Conservation (phyloP, 2,329 filamentous ascomycete species). For the Fusarium sp. region DNA sequence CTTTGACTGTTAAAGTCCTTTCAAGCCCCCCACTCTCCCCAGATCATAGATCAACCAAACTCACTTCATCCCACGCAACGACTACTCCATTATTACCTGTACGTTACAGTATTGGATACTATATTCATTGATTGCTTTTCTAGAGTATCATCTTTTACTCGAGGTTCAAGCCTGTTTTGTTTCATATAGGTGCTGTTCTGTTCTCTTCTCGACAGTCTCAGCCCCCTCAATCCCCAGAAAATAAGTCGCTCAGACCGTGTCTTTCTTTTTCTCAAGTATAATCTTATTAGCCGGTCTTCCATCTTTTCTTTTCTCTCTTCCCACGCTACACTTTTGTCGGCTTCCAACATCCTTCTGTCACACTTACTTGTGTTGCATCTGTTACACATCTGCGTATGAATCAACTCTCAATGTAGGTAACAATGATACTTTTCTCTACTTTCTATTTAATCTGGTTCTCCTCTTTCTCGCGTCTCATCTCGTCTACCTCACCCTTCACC, state of each 20-base stretch:
- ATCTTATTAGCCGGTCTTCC: slow-evolving; percentile 12
- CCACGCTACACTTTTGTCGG: background rate
- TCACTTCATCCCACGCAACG: slow-evolving; percentile 39
- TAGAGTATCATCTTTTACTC: slow-evolving; percentile 7
- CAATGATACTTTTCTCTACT: background rate
- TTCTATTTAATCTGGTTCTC: background rate
- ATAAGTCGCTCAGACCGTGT: slow-evolving; percentile 17
- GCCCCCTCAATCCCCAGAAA: background rate
- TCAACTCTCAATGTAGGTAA: slow-evolving; percentile 10
- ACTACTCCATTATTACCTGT: slow-evolving; percentile 1
- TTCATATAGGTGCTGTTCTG: slow-evolving; percentile 19
- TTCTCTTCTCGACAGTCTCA: slow-evolving; percentile 31
- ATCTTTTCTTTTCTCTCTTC: slow-evolving; percentile 14
- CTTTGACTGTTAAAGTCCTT: slow-evolving; percentile 32
- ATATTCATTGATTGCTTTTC: slow-evolving; percentile 21
- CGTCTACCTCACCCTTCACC: slow-evolving; percentile 9
- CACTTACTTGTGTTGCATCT: slow-evolving; percentile 28
- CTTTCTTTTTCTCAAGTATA: slow-evolving; percentile 14
- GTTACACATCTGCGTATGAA: slow-evolving; percentile 12
- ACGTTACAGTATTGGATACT: slow-evolving; percentile 10
- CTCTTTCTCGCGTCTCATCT: background rate
- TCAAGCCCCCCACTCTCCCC: slow-evolving; percentile 39
- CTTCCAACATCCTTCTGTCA: slow-evolving; percentile 30
- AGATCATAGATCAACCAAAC: slow-evolving; percentile 14
- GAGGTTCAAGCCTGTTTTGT: slow-evolving; percentile 24